These are phyloP conservation scores for Ramicandelaber brevisporus DNA, from an alignment of 192 early-diverging fungal species.

Conservation along the genomic window DNA sequence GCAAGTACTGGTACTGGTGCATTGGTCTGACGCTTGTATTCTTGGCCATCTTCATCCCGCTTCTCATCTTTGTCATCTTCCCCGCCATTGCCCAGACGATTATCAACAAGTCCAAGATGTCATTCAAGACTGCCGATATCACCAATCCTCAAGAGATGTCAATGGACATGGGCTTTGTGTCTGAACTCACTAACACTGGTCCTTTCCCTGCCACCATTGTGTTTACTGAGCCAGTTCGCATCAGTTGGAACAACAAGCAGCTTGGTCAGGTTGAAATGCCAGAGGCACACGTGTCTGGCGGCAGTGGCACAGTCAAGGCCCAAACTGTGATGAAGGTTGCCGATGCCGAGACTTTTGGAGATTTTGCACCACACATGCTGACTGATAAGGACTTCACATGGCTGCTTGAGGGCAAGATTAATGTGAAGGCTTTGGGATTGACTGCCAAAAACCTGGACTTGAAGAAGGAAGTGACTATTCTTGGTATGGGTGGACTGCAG, in stretches of 20 bases:
- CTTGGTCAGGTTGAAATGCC: constrained; percentile 15
- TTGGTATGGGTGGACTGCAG: constrained; percentile 28
- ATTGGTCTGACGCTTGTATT: constrained; percentile 16
- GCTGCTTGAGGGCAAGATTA: constrained; percentile 10
- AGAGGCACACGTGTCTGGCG: constrained; percentile 14
- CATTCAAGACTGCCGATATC: constrained; percentile 13
- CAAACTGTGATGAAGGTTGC: constrained; percentile 10
- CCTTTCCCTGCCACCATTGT: constrained; percentile 19
- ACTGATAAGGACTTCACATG: constrained; percentile 6
- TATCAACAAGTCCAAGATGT: constrained; percentile 14
- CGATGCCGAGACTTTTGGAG: constrained; percentile 12
- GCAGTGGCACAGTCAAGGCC: constrained; percentile 13
- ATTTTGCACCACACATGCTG: constrained; percentile 10
- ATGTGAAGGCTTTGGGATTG: constrained; percentile 9
- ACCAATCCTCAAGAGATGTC: constrained; percentile 8
- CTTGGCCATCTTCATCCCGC: constrained; percentile 15
- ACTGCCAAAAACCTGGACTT: constrained; percentile 16
- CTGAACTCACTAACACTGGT: constrained; percentile 15
- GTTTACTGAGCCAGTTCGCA: constrained; percentile 15
- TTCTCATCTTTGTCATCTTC: constrained; percentile 22
- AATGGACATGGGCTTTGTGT: constrained; percentile 13
- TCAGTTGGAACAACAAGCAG: constrained; percentile 12
- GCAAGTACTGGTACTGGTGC: constrained; percentile 26
- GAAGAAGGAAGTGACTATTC: constrained; percentile 14
- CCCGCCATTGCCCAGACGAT: constrained; percentile 20